phyloP scores from a whole-genome alignment of 345 rosid species.

The Conringia planisiliqua region DNA sequence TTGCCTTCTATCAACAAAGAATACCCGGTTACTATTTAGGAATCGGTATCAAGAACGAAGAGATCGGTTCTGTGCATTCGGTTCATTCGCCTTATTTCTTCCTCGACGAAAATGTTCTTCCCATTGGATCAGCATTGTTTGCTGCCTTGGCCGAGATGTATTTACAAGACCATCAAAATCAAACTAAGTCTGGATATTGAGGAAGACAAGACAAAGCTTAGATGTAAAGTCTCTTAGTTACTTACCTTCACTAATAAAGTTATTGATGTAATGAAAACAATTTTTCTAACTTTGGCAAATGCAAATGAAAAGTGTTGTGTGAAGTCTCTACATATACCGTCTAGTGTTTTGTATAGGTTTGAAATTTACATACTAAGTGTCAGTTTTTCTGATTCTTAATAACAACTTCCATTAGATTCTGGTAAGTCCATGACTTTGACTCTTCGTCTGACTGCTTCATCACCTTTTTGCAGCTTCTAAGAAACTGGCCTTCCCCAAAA shows the following conservation, averaged over 20 bases:
- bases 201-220: neutral
- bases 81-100: conserved; percentile 75
- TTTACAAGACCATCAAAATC: conserved; percentile 46
- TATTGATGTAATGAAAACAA: too few species aligned
- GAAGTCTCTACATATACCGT: too few species aligned
- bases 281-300: too few species aligned
- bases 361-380: too few species aligned
- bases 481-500: conserved; percentile 56
- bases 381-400: too few species aligned
- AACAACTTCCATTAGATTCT: too few species aligned
- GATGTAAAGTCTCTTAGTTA: neutral
- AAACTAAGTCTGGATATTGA: conserved; percentile 7
- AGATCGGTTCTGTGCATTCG: conserved; percentile 59
- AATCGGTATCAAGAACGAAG: conserved; percentile 68
- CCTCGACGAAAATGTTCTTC: conserved; percentile 75
- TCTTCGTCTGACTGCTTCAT: conserved; percentile 21
- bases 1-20: conserved; percentile 68
- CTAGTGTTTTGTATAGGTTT: too few species aligned
- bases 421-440: too few species aligned
- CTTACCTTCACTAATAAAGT: neutral
- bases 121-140: conserved; percentile 70
- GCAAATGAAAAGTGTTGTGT: too few species aligned
- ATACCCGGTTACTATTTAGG: conserved; percentile 68
- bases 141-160: conserved; percentile 68
- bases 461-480: conserved; percentile 33